Evolutionary conservation across 1,284 basidiomycete genomes (phyloP).

Genomic region (Ustilago esculenta): DNA sequence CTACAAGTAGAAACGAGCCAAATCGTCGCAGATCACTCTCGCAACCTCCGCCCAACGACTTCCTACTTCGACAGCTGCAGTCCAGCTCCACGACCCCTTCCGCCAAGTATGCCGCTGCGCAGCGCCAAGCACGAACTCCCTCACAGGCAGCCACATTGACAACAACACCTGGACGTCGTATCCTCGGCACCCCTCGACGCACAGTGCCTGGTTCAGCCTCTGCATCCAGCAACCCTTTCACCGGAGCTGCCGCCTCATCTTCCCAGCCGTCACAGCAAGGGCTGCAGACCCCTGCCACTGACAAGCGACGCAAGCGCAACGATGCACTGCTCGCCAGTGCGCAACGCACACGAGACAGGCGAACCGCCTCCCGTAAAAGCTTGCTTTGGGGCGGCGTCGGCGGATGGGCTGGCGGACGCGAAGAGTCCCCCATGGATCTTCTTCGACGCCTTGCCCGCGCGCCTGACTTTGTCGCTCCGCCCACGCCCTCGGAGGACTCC

Average conservation of each 20-base stretch:
- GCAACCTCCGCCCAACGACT: slow-evolving; percentile 46
- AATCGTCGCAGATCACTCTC: slow-evolving; percentile 39
- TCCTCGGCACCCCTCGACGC: slow-evolving; percentile 36
- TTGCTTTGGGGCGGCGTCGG: slow-evolving; percentile 45
- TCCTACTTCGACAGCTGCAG: slow-evolving; percentile 39
- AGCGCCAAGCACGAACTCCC: slow-evolving; percentile 22
- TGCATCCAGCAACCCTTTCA: slow-evolving; percentile 12
- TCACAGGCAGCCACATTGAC: slow-evolving; percentile 15
- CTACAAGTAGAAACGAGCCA: background rate
- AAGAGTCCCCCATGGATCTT: slow-evolving; percentile 51
- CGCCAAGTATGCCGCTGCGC: slow-evolving; percentile 20
- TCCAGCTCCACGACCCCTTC: slow-evolving; percentile 30
- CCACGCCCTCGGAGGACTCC: slow-evolving; percentile 37
- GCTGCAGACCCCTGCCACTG: slow-evolving; percentile 43
- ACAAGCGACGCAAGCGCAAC: slow-evolving; percentile 46
- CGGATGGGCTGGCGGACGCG: slow-evolving; percentile 48
- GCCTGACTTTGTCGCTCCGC: slow-evolving; percentile 38
- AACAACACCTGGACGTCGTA: slow-evolving; percentile 27
- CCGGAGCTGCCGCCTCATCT: slow-evolving; percentile 2
- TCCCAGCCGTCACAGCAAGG: slow-evolving; percentile 13
- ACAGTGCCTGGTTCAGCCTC: slow-evolving; percentile 12
- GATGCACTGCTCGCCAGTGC: slow-evolving; percentile 42
- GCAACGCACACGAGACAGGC: slow-evolving; percentile 31
- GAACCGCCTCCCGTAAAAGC: slow-evolving; percentile 27
- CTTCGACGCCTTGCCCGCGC: slow-evolving; percentile 41